phyloP scores from a whole-genome alignment of 2,329 filamentous ascomycete species.

The Zymoseptoria passerinii region DNA sequence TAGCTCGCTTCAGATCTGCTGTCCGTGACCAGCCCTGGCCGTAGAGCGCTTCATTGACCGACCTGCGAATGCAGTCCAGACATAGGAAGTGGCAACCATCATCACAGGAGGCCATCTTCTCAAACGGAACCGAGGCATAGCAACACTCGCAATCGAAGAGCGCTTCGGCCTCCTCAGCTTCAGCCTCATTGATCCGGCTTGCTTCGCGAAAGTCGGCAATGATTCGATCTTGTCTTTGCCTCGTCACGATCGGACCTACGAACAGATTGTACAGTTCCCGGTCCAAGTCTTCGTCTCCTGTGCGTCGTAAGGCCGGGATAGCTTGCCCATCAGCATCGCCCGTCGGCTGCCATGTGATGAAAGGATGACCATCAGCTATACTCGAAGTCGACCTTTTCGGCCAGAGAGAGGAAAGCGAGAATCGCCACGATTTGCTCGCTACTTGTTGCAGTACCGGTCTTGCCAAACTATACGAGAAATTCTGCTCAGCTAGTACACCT shows the following conservation, averaged over 20 bases:
- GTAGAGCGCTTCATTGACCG: constrained; percentile 79
- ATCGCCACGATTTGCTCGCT: constrained; percentile 68
- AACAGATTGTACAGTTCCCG: constrained; percentile 41
- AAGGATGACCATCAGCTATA: constrained; percentile 48
- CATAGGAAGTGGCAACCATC: constrained; percentile 64
- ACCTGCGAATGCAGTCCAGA: constrained; percentile 72
- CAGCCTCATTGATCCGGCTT: constrained; percentile 39
- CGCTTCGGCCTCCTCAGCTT: constrained; percentile 40
- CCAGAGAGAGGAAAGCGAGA: constrained; percentile 63
- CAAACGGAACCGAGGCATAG: constrained; percentile 61
- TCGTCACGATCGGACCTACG: constrained; percentile 35
- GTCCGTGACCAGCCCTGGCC: constrained; percentile 85
- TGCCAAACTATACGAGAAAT: constrained; percentile 68
- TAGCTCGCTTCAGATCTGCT: constrained; percentile 63
- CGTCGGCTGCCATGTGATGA: constrained; percentile 53
- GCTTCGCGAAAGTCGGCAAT: constrained; percentile 36
- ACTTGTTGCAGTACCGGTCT: constrained; percentile 61
- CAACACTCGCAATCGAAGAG: constrained; percentile 69
- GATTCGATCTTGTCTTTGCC: constrained; percentile 33
- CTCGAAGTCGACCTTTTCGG: constrained; percentile 51
- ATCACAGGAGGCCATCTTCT: constrained; percentile 66
- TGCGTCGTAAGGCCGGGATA: constrained; percentile 55
- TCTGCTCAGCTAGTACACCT: constrained; percentile 71
- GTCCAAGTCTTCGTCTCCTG: constrained; percentile 51
- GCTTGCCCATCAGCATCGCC: constrained; percentile 41